Evolutionary conservation across 345 rosid genomes (phyloP).

Genomic region (Syzygium aromaticum): DNA sequence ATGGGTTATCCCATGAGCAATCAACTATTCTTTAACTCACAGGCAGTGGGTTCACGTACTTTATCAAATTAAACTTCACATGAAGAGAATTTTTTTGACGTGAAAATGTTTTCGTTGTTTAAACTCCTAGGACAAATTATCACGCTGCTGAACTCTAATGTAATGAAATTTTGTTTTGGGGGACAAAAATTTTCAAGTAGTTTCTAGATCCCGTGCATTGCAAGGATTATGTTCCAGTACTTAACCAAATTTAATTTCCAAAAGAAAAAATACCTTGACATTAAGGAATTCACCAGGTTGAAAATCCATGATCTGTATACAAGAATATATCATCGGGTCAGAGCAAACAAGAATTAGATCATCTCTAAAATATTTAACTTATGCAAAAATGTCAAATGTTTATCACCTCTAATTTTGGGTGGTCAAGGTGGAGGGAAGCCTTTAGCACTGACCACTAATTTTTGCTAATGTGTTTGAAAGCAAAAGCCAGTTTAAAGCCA

Average conservation of each 20-base stretch:
- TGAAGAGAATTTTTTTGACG: background rate
- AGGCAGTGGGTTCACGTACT: background rate
- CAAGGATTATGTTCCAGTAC: background rate
- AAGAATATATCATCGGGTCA: background rate
- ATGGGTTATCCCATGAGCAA: background rate
- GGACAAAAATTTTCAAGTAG: background rate
- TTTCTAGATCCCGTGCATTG: background rate
- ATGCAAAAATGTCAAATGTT: background rate
- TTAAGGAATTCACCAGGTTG: conserved; percentile 89
- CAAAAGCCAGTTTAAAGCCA: background rate
- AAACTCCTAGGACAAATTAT: background rate
- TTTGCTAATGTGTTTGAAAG: background rate
- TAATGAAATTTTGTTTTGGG: background rate
- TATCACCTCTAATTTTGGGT: background rate
- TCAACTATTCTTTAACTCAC: background rate
- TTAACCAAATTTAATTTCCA: background rate
- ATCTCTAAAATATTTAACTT: background rate
- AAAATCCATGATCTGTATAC: conserved; percentile 84
- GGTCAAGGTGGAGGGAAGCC: background rate
- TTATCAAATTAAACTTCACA: background rate
- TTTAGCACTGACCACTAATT: background rate
- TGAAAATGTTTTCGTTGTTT: background rate
- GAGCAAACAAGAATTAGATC: background rate
- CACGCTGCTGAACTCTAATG: background rate
- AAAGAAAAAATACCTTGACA: conserved; percentile 47